A percentile compares a stretch with the other conserved stretches of the same genome.
Evolutionary conservation across 768 basidiomycete genomes (phyloP).

Genomic region (Grammothele lineata): DNA sequence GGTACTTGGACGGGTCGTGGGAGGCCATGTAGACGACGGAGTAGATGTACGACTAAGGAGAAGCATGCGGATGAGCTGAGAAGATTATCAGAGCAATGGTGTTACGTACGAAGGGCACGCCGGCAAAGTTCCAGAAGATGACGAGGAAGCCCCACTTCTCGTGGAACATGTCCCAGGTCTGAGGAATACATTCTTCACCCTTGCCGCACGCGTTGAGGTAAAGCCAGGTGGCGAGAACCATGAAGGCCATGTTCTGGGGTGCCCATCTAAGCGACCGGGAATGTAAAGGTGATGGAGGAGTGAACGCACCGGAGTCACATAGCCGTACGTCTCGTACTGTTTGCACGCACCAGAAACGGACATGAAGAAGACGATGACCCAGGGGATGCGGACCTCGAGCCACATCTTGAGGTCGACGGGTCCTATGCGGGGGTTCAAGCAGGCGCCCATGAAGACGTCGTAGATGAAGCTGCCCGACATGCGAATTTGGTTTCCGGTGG

Average conservation of each 20-base stretch:
- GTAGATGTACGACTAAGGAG: conserved; percentile 74
- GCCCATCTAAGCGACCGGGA: background rate
- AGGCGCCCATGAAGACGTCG: conserved; percentile 96
- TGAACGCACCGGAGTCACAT: conserved; percentile 80
- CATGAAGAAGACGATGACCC: conserved; percentile 94
- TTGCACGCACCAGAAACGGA: conserved; percentile 91
- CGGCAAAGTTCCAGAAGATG: conserved; percentile 97
- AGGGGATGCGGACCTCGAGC: conserved; percentile 94
- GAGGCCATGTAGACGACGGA: conserved; percentile 98
- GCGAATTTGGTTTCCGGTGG: conserved; percentile 75
- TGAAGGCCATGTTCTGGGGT: conserved; percentile 88
- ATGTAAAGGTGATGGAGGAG: background rate
- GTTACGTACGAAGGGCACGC: conserved; percentile 80
- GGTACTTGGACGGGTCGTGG: conserved; percentile 82
- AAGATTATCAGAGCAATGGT: no score
- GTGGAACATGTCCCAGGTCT: conserved; percentile 99
- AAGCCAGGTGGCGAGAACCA: conserved; percentile 93
- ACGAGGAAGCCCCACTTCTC: conserved; percentile 99
- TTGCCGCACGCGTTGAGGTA: conserved; percentile 96
- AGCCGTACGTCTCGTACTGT: conserved; percentile 90
- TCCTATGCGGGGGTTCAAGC: conserved; percentile 90
- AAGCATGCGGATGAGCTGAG: background rate
- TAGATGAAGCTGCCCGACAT: conserved; percentile 96
- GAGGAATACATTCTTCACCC: conserved; percentile 92
- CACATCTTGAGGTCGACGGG: conserved; percentile 97